Conservation (phyloP, 768 basidiomycete species). For the Collybia sordida region DNA sequence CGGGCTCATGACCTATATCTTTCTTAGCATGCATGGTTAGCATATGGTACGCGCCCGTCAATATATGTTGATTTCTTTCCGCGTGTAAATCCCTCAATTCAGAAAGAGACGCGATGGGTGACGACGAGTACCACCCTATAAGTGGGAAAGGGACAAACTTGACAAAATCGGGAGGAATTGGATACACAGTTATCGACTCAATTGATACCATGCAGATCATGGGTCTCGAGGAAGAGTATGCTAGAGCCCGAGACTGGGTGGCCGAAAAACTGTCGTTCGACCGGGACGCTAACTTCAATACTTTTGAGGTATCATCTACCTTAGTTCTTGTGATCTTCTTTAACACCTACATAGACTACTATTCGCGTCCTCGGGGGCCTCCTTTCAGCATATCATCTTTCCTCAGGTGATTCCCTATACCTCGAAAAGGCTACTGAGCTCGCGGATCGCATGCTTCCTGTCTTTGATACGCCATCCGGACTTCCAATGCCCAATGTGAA, state of each 20-base stretch:
- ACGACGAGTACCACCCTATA: conserved; percentile 91
- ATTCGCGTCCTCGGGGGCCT: conserved; percentile 92
- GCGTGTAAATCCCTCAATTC: conserved; percentile 9
- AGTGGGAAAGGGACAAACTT: conserved; percentile 75
- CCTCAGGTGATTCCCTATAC: conserved; percentile 66
- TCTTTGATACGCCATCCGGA: conserved; percentile 80
- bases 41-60: conserved; percentile 54
- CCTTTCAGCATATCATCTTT: conserved; percentile 83
- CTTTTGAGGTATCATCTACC: conserved; percentile 72
- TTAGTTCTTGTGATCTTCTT: not conserved
- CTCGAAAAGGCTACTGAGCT: conserved; percentile 80
- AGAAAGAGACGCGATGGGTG: conserved; percentile 92
- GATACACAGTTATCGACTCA: conserved; percentile 88
- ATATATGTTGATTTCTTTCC: no score
- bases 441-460: conserved; percentile 79
- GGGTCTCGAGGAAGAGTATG: conserved; percentile 80
- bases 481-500: conserved; percentile 80
- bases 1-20: conserved; percentile 7
- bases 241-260: conserved; percentile 80
- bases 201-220: conserved; percentile 90
- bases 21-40: conserved; percentile 78
- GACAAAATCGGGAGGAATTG: conserved; percentile 74
- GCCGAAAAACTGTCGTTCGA: conserved; percentile 70
- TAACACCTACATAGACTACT: conserved; percentile 62
- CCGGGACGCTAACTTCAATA: conserved; percentile 77